Conservation (phyloP, 2,329 filamentous ascomycete genomes). For the Pseudocercospora macadamiae region DNA sequence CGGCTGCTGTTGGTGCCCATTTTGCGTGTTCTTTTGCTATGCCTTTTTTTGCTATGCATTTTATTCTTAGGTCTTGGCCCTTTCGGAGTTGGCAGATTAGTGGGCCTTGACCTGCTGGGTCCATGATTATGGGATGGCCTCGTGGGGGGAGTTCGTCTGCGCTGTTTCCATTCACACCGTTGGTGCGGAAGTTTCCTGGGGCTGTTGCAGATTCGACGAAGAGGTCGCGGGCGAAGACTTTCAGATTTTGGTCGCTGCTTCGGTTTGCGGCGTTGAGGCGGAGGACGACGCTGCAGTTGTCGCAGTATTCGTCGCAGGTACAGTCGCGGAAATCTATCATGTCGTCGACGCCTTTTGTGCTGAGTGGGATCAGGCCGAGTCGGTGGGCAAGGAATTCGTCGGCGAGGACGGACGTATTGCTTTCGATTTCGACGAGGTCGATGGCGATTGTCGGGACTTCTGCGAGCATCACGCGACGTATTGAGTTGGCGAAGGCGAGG, state of each 20-base stretch:
- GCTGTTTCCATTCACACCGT: conserved; percentile 63
- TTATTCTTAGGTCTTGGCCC: conserved; percentile 86
- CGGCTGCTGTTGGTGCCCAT: conserved; percentile 89
- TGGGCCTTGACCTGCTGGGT: conserved; percentile 77
- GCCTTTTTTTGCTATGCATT: conserved; percentile 94
- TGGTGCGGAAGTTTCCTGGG: conserved; percentile 75
- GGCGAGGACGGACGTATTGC: conserved; percentile 92
- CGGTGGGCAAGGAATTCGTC: conserved; percentile 96
- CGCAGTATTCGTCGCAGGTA: conserved; percentile 94
- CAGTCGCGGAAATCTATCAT: conserved; percentile 91
- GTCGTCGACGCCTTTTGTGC: conserved; percentile 78
- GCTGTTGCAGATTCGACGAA: conserved; percentile 59
- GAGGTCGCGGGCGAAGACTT: conserved; percentile 89
- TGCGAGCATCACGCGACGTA: conserved; percentile 87
- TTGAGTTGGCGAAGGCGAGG: conserved; percentile 87
- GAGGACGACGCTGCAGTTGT: conserved; percentile 84
- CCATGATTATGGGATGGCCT: conserved; percentile 80
- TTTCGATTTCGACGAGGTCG: conserved; percentile 89
- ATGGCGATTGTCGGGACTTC: conserved; percentile 95
- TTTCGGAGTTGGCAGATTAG: conserved; percentile 89
- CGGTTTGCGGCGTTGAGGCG: conserved; percentile 72
- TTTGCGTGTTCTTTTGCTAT: conserved; percentile 99
- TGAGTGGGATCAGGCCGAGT: conserved; percentile 85
- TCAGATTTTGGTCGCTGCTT: conserved; percentile 84
- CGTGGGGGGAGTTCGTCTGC: conserved; percentile 55